Base-by-base conservation (phyloP, 805 yeast species). In the Yarrowia bubula region DNA sequence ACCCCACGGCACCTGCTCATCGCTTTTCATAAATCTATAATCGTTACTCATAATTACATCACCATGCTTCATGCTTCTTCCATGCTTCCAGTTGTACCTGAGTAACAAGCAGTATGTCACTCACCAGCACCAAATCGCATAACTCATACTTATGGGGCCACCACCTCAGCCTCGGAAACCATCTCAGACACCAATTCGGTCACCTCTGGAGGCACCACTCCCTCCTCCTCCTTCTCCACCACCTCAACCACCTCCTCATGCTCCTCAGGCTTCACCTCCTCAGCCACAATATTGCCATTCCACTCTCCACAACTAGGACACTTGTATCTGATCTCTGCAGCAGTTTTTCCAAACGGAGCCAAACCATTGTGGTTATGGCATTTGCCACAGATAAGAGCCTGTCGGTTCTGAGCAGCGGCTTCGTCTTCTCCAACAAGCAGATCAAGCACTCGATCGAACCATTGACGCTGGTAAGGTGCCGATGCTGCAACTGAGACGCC, bases 351-450 rank as follows among this genome's bases (percentile, higher is more conserved):
- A 1, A 89, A 91, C 4, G 91, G 89, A 0, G 96, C 96, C 50
- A 90, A 79, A 1, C 96, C 96, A 71, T 90, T 90, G 74, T 90
- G 96, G 15, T 79, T 79, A 22, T 74, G 77, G 71, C 96, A 90
- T 18, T 51, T 51, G n/a, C 71, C 68, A 73, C 96, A 90, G 14
- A 90, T 87, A 69, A 90, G 78, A 0, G 96, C 96, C 72, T 80
- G 88, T 48, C 96, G 75, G 66, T 77, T 77, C 48, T 84, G 83
- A 0, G 88, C 80, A 53, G 84, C 78, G 51, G 82, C 75, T 70
- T 88, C 93, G 74, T 86, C 90, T 61, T 83, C 83, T 18, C 92
- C 93, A 3, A 83, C 74, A 8, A 85, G 68, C 7, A 75, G 47
- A 46, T 80, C 82, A 32, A 81, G 69, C 1, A 82, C 51, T 50